Evolutionary conservation across 2,329 filamentous ascomycete species (phyloP).

Genomic region (Neofusicoccum cordaticola): DNA sequence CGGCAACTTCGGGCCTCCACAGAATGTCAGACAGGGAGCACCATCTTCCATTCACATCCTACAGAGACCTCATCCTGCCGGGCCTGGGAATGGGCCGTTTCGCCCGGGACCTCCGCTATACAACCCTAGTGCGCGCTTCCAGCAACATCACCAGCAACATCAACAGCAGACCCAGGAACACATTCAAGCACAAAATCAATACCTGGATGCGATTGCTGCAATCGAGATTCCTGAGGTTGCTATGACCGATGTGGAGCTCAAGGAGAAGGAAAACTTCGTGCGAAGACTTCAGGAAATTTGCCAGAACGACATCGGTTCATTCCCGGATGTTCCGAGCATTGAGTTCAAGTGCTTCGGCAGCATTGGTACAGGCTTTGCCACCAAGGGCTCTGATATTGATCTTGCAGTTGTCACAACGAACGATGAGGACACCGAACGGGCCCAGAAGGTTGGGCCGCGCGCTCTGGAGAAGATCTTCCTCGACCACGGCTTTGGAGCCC

Average conservation of each 20-base stretch:
- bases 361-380: constrained; percentile 79
- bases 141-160: constrained; percentile 10
- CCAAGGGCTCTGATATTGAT: constrained; percentile 87
- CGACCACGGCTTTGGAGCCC: constrained; percentile 68
- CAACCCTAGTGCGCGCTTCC: neutral
- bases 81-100: neutral
- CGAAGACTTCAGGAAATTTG: constrained; percentile 63
- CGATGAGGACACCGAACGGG: constrained; percentile 46
- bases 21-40: neutral
- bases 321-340: constrained; percentile 48
- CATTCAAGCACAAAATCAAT: constrained; percentile 36
- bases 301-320: constrained; percentile 48
- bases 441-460: constrained; percentile 38
- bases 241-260: constrained; percentile 62
- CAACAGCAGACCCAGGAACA: constrained; percentile 13
- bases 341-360: constrained; percentile 78
- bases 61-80: neutral
- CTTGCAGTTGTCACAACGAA: constrained; percentile 68
- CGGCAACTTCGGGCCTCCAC: neutral
- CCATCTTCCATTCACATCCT: neutral
- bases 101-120: constrained; percentile 2
- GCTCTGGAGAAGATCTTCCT: constrained; percentile 73
- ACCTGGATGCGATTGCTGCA: constrained; percentile 43
- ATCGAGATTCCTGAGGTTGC: constrained; percentile 57
- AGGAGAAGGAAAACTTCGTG: constrained; percentile 70